These are phyloP conservation scores for Neohortaea acidophila DNA, from an alignment of 495 filamentous ascomycete species.

Conservation along the genomic window DNA sequence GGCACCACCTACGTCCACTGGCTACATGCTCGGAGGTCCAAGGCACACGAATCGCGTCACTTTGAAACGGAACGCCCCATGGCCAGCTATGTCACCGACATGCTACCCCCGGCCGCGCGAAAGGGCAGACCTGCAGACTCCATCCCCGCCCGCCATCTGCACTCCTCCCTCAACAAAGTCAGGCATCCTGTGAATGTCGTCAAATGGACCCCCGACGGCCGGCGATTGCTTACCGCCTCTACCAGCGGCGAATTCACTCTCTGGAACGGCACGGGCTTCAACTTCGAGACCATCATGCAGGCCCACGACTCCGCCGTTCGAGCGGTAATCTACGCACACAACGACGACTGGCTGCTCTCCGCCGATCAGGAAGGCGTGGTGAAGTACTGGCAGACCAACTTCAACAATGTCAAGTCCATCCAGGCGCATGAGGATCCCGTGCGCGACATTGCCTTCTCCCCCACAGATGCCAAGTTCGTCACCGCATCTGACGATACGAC, in stretches of 20 bases:
- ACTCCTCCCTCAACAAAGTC: conserved; percentile 92
- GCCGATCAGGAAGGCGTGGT: conserved; percentile 88
- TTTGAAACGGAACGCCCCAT: conserved; percentile 74
- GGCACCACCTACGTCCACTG: conserved; percentile 81
- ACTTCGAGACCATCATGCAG: conserved; percentile 75
- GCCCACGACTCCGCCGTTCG: conserved; percentile 90
- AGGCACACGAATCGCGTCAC: conserved; percentile 48
- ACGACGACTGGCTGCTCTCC: conserved; percentile 89
- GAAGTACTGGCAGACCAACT: conserved; percentile 98
- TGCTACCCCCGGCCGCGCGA: conserved; percentile 71
- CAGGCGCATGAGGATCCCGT: conserved; percentile 82
- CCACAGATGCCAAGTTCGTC: conserved; percentile 87
- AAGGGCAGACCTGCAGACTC: conserved; percentile 58
- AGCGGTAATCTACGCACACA: conserved; percentile 76
- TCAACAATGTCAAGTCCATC: conserved; percentile 94
- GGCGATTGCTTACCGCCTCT: conserved; percentile 76
- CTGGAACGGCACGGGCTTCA: conserved; percentile 98
- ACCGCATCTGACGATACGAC: conserved; percentile 88
- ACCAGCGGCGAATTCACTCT: conserved; percentile 95
- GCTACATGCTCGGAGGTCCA: conserved; percentile 72
- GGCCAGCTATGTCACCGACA: conserved; percentile 75
- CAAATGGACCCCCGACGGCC: conserved; percentile 90
- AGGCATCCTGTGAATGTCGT: conserved; percentile 97
- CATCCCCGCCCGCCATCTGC: conserved; percentile 76
- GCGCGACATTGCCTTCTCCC: conserved; percentile 81